Evolutionary conservation across 2,329 filamentous ascomycete species (phyloP), one percentile per base, ranked within the genome.

Genomic region (Teratosphaeria destructans): DNA sequence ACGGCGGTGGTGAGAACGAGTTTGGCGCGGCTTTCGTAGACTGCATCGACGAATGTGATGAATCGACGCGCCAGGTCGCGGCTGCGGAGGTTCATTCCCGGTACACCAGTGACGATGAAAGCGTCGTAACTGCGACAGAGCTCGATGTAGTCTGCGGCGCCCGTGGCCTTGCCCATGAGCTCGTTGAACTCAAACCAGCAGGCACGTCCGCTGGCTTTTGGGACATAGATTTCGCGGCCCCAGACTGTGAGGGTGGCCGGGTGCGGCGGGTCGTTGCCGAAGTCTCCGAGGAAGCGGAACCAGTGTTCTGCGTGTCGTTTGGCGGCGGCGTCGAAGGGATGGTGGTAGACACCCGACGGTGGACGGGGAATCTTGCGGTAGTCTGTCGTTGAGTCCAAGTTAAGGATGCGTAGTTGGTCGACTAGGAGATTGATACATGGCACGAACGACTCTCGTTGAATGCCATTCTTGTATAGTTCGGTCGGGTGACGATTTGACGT

Each of bases 361-460:
- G 94, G 94, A 0, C 94, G 85, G 1, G 93, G 90, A 59, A 99
- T 95, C 75, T 96, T 97, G 69, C 94, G 90, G 78, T 99, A 99
- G 75, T 99, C 94, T 43, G 92, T 99, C 4, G 87, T 86, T 2
- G 91, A 96, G 77, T 99, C 89, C 61, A 99, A 85, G 75, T 96
- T 96, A 68, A 99, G 89, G 55, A 97, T 90, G 58, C 89, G 86
- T 8, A 99, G 82, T 2, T 87, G 85, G 47, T 81, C 83, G 73
- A 96, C 93, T 53, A 99, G 85, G 3, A 99, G 85, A 63, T 92
- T 87, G 71, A 99, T 99, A 65, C 93, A 95, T 0, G 94, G 94
- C 56, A 99, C 83, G 72, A 99, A 99, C 6, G 90, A 95, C 66
- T 95, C 87, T 61, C 94, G 86, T 76, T 99, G 94, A 64, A 99